These are phyloP conservation scores for Neurospora tetrasperma DNA, from an alignment of 495 filamentous ascomycete genomes.

Conservation along the genomic window DNA sequence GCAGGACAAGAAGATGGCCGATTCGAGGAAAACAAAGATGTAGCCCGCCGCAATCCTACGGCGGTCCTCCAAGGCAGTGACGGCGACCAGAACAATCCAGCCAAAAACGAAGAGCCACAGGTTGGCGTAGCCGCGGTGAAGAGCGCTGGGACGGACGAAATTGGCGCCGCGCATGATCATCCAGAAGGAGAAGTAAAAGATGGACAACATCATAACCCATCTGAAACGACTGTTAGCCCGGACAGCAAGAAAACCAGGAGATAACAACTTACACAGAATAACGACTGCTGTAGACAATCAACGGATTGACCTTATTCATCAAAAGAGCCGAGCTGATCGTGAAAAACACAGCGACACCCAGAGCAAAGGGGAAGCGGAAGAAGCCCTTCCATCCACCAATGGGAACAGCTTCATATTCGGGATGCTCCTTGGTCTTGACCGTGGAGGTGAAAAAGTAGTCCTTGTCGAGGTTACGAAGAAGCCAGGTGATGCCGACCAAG, in stretches of 20 bases:
- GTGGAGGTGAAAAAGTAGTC: conserved; percentile 66
- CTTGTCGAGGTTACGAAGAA: conserved; percentile 60
- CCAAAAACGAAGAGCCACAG: conserved; percentile 72
- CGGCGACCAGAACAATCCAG: conserved; percentile 61
- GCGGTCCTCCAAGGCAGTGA: conserved; percentile 64
- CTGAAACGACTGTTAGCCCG: conserved; percentile 23
- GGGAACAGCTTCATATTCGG: conserved; percentile 49
- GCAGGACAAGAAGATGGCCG: conserved; percentile 61
- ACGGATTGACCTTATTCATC: conserved; percentile 71
- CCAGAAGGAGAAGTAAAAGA: conserved; percentile 76
- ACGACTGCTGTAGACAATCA: conserved; percentile 74
- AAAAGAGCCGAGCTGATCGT: conserved; percentile 67
- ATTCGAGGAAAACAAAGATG: conserved; percentile 70
- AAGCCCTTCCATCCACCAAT: conserved; percentile 72
- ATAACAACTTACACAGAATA: conserved; percentile 54
- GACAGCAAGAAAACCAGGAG: background rate
- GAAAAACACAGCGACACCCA: conserved; percentile 57
- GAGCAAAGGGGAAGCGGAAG: conserved; percentile 72
- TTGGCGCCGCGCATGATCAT: conserved; percentile 73
- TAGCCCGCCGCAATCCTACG: conserved; percentile 68
- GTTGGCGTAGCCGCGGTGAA: conserved; percentile 69
- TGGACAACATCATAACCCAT: conserved; percentile 74
- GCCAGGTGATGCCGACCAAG: conserved; percentile 55
- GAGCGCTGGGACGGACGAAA: conserved; percentile 72
- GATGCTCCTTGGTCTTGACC: conserved; percentile 46